Evolutionary conservation across 768 basidiomycete species (phyloP).

Genomic region (Rossbeevera mucosa): DNA sequence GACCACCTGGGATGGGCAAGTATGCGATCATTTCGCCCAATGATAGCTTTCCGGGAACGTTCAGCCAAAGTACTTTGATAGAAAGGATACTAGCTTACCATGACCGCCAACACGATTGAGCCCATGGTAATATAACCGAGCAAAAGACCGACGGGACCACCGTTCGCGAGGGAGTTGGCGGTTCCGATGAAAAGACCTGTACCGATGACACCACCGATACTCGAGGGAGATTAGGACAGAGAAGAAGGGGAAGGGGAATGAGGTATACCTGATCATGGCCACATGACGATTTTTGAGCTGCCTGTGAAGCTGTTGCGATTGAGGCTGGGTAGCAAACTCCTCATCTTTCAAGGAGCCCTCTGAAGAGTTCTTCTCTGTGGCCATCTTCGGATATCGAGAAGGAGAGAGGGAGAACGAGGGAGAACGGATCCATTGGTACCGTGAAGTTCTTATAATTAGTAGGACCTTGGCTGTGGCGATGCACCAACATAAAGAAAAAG

Average conservation of each 20-base stretch:
- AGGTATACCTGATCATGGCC: conserved; percentile 69
- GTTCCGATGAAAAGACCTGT: conserved; percentile 72
- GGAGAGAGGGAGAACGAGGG: not conserved
- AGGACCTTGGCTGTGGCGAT: not conserved
- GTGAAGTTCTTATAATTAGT: not conserved
- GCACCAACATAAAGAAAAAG: not conserved
- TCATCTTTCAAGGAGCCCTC: conserved; percentile 21
- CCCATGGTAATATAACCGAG: conserved; percentile 69
- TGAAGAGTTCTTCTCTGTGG: conserved; percentile 20
- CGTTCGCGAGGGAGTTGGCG: conserved; percentile 42
- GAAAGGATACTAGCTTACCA: conserved; percentile 41
- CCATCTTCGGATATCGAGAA: conserved; percentile 3
- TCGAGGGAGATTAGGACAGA: conserved; percentile 20
- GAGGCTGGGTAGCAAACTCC: conserved; percentile 8
- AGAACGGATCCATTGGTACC: not conserved
- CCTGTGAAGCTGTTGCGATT: conserved; percentile 37
- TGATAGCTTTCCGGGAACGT: conserved; percentile 43
- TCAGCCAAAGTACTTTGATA: not conserved
- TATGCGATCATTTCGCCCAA: conserved; percentile 61
- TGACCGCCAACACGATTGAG: conserved; percentile 64
- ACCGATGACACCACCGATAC: conserved; percentile 56
- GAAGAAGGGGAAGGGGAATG: not conserved
- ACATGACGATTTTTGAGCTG: conserved; percentile 76
- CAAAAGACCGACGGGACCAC: conserved; percentile 71
- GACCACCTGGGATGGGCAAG: conserved; percentile 74